A percentile compares a stretch with the other conserved stretches of the same genome.
Evolutionary conservation across 2,329 filamentous ascomycete genomes (phyloP).

Genomic region (Fusarium annulatum): DNA sequence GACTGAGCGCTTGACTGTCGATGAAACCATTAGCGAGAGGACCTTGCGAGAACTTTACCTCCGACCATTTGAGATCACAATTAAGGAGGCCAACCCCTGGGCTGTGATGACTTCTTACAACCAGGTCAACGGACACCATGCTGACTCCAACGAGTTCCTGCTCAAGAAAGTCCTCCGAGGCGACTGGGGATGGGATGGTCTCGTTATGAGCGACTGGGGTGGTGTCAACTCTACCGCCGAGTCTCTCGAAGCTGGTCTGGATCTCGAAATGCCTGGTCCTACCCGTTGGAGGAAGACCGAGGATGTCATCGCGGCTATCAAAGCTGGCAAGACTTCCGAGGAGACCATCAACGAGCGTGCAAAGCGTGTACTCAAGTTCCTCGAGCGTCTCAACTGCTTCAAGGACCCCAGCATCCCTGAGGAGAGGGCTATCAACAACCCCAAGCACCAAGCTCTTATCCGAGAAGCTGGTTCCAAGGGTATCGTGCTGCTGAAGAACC

Average conservation of each 20-base stretch:
- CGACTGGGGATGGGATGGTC: conserved; percentile 57
- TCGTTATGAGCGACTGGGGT: conserved; percentile 55
- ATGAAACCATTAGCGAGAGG: conserved; percentile 43
- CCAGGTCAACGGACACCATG: conserved; percentile 55
- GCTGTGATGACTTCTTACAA: conserved; percentile 51
- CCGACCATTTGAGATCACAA: conserved; percentile 54
- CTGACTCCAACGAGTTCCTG: conserved; percentile 45
- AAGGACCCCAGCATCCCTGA: conserved; percentile 45
- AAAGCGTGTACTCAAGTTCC: conserved; percentile 45
- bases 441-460: conserved; percentile 48
- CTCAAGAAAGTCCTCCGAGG: conserved; percentile 53
- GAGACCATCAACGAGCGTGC: conserved; percentile 47
- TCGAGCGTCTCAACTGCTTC: conserved; percentile 46
- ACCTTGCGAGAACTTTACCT: conserved; percentile 47
- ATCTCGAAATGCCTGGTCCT: conserved; percentile 54
- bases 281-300: conserved; percentile 46
- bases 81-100: conserved; percentile 54
- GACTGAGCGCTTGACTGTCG: conserved; percentile 44
- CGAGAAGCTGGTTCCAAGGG: conserved; percentile 59
- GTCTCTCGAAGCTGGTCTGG: conserved; percentile 48
- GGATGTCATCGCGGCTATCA: conserved; percentile 47
- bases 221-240: conserved; percentile 48
- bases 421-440: conserved; percentile 46
- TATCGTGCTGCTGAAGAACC: conserved; percentile 72
- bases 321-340: conserved; percentile 46